Evolutionary conservation across 2,329 filamentous ascomycete species (phyloP), one percentile per base, ranked within the genome.

Genomic region (Phialemoniopsis sp.): DNA sequence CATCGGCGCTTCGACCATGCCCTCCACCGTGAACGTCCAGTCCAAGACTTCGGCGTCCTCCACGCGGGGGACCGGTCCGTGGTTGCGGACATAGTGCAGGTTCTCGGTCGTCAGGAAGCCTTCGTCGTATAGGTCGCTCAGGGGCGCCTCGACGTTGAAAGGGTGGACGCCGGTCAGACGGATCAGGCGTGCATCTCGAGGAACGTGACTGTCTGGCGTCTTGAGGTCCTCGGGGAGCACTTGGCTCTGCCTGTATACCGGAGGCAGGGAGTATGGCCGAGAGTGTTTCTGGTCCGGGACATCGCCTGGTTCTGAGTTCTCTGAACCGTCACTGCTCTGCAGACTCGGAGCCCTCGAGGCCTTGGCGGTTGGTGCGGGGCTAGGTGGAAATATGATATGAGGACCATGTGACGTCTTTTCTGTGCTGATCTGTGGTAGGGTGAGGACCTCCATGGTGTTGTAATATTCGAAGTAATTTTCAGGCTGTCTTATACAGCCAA

Each of bases 41-140:
- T 85, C 76, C 32, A 82, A 74, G 42, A 88, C 80, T 4, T 87
- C 80, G 17, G 78, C 68, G 47, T 94, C 87, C 8, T 74, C 70
- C 14, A 93, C 86, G 40, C 77, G 67, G 1, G 89, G 90, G 8
- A 95, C 89, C 0, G 80, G 68, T 13, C 90, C 90, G 67, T 96
- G 90, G 54, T 95, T 96, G 29, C 90, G 73, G 8, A 96, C 90
- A 59, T 94, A 96, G 63, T 95, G 93, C 2, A 96, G 69, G 51
- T 95, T 85, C 12, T 89, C 85, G 30, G 83, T 87, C 1, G 89
- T 96, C 29, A 96, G 67, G 56, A 95, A 95, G 0, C 90, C 89
- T 66, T 76, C 69, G 34, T 91, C 76, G 60, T 82, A 95, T 1
- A 95, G 68, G 13, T 81, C 80, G 39, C 79, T 87, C 8, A 96